Evolutionary conservation across 306 rosid species (phyloP).

Genomic region (Trifolium fragiferum): DNA sequence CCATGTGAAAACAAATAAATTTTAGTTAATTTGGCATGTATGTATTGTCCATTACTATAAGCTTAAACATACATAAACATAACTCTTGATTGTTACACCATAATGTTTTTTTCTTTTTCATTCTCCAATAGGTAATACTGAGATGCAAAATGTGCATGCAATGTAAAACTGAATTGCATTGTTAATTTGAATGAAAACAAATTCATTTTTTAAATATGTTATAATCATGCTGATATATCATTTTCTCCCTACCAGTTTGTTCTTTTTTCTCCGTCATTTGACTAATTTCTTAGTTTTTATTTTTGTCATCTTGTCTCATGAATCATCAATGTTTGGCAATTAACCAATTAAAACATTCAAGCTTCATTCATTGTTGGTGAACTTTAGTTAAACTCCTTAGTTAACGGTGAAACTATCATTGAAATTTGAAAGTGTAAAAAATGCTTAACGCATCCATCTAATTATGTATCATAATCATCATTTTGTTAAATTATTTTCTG

Average conservation of each 20-base stretch:
- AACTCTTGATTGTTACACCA: conserved; percentile 12
- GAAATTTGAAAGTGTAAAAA: too few relatives aligned
- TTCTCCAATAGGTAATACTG: not conserved
- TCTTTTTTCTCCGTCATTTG: conserved; percentile 7
- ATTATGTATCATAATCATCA: too few relatives aligned
- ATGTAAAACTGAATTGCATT: not conserved
- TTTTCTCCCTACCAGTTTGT: not conserved
- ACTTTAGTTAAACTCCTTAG: too few relatives aligned
- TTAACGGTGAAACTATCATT: too few relatives aligned
- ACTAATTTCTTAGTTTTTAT: not conserved
- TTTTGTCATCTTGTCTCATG: not conserved
- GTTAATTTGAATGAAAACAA: not conserved
- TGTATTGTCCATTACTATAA: not conserved
- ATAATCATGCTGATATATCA: not conserved
- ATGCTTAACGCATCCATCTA: too few relatives aligned
- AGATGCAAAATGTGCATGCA: not conserved
- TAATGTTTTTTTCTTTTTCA: not conserved
- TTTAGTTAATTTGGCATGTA: conserved; percentile 7
- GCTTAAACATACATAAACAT: not conserved
- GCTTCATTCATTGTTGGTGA: not conserved
- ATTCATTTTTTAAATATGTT: not conserved
- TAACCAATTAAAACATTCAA: not conserved
- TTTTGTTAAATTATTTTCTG: too few relatives aligned
- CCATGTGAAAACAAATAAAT: not conserved
- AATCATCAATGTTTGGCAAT: not conserved